Evolutionary conservation across 2,329 filamentous ascomycete species (phyloP), one percentile per base, ranked within the genome.

Genomic region (Parastagonospora avenae): DNA sequence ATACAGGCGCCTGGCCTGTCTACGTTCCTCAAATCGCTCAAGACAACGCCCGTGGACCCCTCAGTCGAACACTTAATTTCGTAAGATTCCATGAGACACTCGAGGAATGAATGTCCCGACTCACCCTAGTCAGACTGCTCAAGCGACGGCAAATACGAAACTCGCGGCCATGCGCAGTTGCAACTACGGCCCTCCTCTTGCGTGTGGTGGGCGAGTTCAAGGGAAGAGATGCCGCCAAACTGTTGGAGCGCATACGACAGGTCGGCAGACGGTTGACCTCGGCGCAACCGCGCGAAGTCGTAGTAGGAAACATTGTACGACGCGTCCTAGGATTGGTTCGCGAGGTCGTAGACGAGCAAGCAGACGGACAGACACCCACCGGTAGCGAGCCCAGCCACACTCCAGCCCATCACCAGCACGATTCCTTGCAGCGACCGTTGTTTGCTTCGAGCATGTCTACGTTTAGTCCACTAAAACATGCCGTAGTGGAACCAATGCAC

Each of bases 281-380:
- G 48, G 92, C 94, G 7, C 91, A 96, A 66, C 93, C 93, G 12
- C 85, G 89, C 54, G 94, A 97, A 77, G 87, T 96, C 63, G 91
- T 92, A 4, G 91, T 97, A 38, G 93, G 92, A 45, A 99, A 99
- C 68, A 92, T 99, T 62, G 91, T 97, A 40, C 86, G 92, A 54
- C 87, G 94, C 55, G 90, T 97, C 2, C 79, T 99, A 32, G 90
- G 92, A 37, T 82, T 99, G 57, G 94, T 99, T 59, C 86, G 94
- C 44, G 92, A 97, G 68, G 92, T 97, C 67, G 89, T 90, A 33
- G 88, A 90, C 63, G 91, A 95, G 64, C 88, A 91, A 62, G 80
- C 87, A 50, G 90, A 90, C 53, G 86, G 77, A 42, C 83, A 82
- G 35, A 78, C 87, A 50, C 76, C 75, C 42, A 73, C 75, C 62